phyloP scores from a whole-genome alignment of 208 protist species.

The Leishmania arabica region DNA sequence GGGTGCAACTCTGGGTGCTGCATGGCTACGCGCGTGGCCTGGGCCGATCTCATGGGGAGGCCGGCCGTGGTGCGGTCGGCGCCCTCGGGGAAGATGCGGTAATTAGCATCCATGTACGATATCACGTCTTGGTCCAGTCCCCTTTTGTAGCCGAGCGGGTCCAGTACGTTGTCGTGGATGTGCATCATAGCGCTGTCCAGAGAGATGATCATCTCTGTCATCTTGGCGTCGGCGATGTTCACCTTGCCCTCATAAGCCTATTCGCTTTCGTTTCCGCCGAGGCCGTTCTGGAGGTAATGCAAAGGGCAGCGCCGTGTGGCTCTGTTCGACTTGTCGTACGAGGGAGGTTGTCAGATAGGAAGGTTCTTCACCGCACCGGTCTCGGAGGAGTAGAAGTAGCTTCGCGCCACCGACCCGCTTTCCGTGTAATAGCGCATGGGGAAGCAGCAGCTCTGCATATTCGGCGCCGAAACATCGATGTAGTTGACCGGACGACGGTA shows the following conservation, averaged over 20 bases:
- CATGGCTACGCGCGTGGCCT: no score
- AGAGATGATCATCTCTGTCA: slow-evolving; percentile 29
- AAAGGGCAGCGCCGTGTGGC: slow-evolving; percentile 25
- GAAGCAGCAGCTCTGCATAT: slow-evolving; percentile 3
- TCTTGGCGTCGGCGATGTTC: slow-evolving; percentile 25
- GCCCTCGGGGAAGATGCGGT: slow-evolving; percentile 15
- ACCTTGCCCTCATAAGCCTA: slow-evolving; percentile 38
- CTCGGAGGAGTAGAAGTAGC: slow-evolving; percentile 21
- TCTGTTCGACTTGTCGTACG: slow-evolving; percentile 14
- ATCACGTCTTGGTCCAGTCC: slow-evolving; percentile 31
- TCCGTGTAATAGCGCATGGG: slow-evolving; percentile 1
- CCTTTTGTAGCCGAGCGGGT: slow-evolving; percentile 20
- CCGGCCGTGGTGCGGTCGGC: slow-evolving; percentile 25
- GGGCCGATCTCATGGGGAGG: slow-evolving; percentile 12
- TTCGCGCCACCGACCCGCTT: slow-evolving; percentile 21
- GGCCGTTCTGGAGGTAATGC: slow-evolving; percentile 33
- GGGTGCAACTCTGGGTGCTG: no score
- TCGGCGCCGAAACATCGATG: slow-evolving; percentile 29
- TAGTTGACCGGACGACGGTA: slow-evolving; percentile 32
- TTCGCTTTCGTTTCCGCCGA: slow-evolving; percentile 38
- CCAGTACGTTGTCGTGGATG: slow-evolving; percentile 3
- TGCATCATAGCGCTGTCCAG: slow-evolving; percentile 33
- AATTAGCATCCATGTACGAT: slow-evolving; percentile 30
- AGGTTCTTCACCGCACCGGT: slow-evolving; percentile 16
- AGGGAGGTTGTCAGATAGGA: slow-evolving; percentile 24